A percentile compares a stretch with the other conserved stretches of the same genome.
Evolutionary conservation across 2,329 filamentous ascomycete species (phyloP).

Genomic region (Hysterium pulicare): DNA sequence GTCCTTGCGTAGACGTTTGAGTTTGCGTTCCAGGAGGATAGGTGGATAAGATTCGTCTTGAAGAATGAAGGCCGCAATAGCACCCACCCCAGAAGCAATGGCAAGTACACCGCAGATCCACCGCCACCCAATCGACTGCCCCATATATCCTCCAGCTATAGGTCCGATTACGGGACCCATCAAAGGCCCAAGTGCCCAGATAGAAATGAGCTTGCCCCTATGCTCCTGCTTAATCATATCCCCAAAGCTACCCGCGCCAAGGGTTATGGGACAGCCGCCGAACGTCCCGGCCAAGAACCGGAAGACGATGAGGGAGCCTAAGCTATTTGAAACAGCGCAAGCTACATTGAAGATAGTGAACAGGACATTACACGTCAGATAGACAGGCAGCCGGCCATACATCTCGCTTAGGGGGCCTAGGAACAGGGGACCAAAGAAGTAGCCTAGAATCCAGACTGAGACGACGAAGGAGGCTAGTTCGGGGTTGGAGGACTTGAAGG

Average conservation of each 20-base stretch:
- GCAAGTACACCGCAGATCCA: constrained; percentile 11
- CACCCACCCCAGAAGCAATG: constrained; percentile 4
- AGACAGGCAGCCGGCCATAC: constrained; percentile 14
- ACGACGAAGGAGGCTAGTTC: constrained; percentile 16
- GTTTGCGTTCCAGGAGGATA: constrained; percentile 40
- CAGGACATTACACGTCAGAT: constrained; percentile 36
- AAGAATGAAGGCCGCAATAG: constrained; percentile 31
- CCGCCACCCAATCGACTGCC: constrained; percentile 6
- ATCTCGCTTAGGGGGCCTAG: constrained; percentile 14
- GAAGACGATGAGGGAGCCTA: constrained; percentile 15
- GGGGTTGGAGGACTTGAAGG: constrained; percentile 8
- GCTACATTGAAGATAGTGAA: constrained; percentile 46
- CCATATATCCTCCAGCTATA: constrained; percentile 9
- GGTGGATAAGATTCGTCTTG: constrained; percentile 44
- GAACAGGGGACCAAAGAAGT: constrained; percentile 13
- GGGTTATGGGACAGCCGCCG: constrained; percentile 9
- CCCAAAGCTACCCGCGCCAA: constrained; percentile 10
- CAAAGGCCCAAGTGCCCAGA: constrained; percentile 17
- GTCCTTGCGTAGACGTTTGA: constrained; percentile 39
- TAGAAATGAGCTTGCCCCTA: constrained; percentile 11
- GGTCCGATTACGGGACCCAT: constrained; percentile 13
- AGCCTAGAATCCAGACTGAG: constrained; percentile 17
- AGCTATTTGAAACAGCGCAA: constrained; percentile 16
- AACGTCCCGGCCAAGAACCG: constrained; percentile 14
- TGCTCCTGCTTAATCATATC: constrained; percentile 11